Evolutionary conservation across 2,329 filamentous ascomycete genomes (phyloP).

Genomic region (Hypoxylon sp.): DNA sequence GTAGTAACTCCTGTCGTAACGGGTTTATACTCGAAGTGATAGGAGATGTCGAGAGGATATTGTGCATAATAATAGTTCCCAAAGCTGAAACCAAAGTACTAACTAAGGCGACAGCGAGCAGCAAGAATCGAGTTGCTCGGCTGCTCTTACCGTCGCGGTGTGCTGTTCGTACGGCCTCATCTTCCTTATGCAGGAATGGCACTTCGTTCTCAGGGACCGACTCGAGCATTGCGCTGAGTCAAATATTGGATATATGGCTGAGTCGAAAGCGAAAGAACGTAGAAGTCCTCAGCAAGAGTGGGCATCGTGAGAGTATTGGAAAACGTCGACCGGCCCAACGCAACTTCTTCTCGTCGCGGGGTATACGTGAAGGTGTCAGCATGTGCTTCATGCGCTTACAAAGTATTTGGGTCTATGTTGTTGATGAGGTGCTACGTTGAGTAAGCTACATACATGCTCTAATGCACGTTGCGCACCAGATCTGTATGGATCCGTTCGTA

Average conservation of each 20-base stretch:
- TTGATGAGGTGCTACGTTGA: not conserved
- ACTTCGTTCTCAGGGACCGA: slow-evolving; percentile 6
- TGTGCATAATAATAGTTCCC: slow-evolving; percentile 1
- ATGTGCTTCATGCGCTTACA: not conserved
- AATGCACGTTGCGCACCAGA: not conserved
- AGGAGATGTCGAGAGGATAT: not conserved
- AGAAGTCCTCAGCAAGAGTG: not conserved
- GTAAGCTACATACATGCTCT: slow-evolving; percentile 6
- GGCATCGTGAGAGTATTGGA: slow-evolving; percentile 1
- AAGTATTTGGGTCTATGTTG: not conserved
- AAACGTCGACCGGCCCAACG: not conserved
- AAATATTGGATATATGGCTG: not conserved
- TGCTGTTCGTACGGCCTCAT: slow-evolving; percentile 1
- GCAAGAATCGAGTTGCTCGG: slow-evolving; percentile 1
- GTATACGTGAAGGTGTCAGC: not conserved
- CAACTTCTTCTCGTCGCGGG: slow-evolving; percentile 2
- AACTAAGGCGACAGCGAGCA: slow-evolving; percentile 4
- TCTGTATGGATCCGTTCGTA: not conserved
- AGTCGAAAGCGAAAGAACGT: not conserved
- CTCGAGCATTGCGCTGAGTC: not conserved
- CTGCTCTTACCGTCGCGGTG: not conserved
- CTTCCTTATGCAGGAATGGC: slow-evolving; percentile 3
- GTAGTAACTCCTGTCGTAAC: not conserved
- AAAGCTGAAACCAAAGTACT: slow-evolving; percentile 1
- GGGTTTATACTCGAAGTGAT: not conserved